Evolutionary conservation across 495 filamentous ascomycete genomes (phyloP), one percentile per base, ranked within the genome.

Genomic region (Evernia prunastri): DNA sequence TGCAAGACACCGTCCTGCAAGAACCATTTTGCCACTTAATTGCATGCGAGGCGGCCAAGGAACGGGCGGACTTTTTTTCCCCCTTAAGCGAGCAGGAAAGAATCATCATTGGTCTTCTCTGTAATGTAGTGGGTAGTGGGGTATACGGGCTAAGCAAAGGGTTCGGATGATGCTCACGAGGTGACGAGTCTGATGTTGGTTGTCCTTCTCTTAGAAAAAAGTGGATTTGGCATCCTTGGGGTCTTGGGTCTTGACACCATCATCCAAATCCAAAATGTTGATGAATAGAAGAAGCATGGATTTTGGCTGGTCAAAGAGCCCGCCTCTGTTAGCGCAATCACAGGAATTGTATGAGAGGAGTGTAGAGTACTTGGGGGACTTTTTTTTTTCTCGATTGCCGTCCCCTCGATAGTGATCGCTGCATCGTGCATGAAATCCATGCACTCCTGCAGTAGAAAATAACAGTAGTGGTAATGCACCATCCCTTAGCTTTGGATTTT

Each of bases 31-130:
- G n/a, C n/a, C n/a, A n/a, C n/a, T n/a, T n/a, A n/a, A n/a, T n/a
- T n/a, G 43, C 43, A 47, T 9, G n/a, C n/a, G 43, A 18, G 43
- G 43, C 43, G 20, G 23, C 29, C n/a, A 5, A 49, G 35, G 33
- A 35, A 39, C 20, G 45, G 35, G 42, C 31, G 20, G 17, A 33
- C 18, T 9, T 3, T 58, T 36, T 39, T n/a, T n/a, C n/a, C n/a
- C n/a, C n/a, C 35, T 20, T 56, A 31, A 56, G 49, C 60, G 49
- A 62, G 47, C 20, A 39, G 33, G 47, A 51, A 42, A n/a, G n/a
- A n/a, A n/a, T n/a, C n/a, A n/a, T n/a, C n/a, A n/a, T n/a, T n/a
- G n/a, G n/a, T n/a, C n/a, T n/a, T n/a, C n/a, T n/a, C n/a, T n/a
- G n/a, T n/a, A n/a, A n/a, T n/a, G n/a, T n/a, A n/a, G n/a, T n/a